Evolutionary conservation across 257 asterid species (phyloP).

Genomic region (Fraxinus cuspidata): DNA sequence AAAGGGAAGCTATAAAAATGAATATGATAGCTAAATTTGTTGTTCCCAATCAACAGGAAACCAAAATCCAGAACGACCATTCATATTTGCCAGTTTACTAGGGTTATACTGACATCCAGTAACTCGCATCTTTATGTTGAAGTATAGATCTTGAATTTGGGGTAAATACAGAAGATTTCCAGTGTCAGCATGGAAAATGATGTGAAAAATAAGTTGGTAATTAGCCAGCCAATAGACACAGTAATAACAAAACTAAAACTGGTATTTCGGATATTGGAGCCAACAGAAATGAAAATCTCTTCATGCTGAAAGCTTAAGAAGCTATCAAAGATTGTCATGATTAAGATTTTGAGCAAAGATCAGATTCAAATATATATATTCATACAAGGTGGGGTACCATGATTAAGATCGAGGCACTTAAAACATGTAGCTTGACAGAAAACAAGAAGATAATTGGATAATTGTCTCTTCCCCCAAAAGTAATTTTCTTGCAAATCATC

Average conservation of each 20-base stretch:
- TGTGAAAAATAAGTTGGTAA: not conserved
- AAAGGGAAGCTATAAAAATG: not conserved
- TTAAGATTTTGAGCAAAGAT: not conserved
- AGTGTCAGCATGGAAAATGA: not conserved
- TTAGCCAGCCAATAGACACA: not conserved
- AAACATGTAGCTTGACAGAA: not conserved
- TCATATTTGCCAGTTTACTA: not conserved
- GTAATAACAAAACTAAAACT: not conserved
- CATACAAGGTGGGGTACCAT: not conserved
- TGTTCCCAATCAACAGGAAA: not conserved
- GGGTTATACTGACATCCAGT: not conserved
- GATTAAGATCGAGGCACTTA: not conserved
- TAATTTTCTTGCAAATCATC: too few relatives aligned
- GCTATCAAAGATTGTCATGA: not conserved
- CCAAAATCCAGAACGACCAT: not conserved
- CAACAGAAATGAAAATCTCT: not conserved
- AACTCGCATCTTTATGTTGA: too few relatives aligned
- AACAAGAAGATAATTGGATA: not conserved
- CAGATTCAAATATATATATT: not conserved
- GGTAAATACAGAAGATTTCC: not conserved
- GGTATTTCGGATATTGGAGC: too few relatives aligned
- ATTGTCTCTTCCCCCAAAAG: not conserved
- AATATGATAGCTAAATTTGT: not conserved
- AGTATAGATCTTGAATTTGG: not conserved
- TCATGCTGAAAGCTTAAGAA: not conserved